Evolutionary conservation across 1,284 basidiomycete genomes (phyloP).

Genomic region (Cryptococcus amylolentus): DNA sequence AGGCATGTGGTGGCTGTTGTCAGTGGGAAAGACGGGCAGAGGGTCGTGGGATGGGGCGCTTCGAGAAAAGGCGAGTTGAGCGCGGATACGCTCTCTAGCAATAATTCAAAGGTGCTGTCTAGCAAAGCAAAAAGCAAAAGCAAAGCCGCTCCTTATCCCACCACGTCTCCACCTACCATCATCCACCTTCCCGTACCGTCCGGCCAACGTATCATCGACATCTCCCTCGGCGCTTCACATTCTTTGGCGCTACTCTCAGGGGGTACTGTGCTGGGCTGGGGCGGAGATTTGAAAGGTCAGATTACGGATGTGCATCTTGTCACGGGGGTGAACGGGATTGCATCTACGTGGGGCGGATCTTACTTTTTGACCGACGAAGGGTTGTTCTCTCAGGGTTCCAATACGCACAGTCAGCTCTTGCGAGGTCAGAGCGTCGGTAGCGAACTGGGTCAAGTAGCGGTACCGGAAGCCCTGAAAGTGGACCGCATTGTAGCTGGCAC

Average conservation of each 20-base stretch:
- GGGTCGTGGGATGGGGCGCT: slow-evolving; percentile 74
- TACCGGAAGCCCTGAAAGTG: slow-evolving; percentile 23
- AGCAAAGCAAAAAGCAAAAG: slow-evolving; percentile 28
- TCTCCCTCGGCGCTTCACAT: slow-evolving; percentile 68
- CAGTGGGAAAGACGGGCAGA: slow-evolving; percentile 11
- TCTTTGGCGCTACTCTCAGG: slow-evolving; percentile 58
- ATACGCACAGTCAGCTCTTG: slow-evolving; percentile 65
- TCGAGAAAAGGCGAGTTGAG: slow-evolving; percentile 65
- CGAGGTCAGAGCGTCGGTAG: neutral
- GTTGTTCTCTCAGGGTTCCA: slow-evolving; percentile 61
- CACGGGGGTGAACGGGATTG: slow-evolving; percentile 48
- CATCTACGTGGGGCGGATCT: slow-evolving; percentile 80
- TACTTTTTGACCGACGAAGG: slow-evolving; percentile 53
- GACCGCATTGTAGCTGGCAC: slow-evolving; percentile 63
- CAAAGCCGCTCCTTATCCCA: slow-evolving; percentile 17
- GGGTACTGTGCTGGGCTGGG: slow-evolving; percentile 56
- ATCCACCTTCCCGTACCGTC: slow-evolving; percentile 19
- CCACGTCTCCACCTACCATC: slow-evolving; percentile 18
- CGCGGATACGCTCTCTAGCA: slow-evolving; percentile 2
- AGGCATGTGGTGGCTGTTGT: slow-evolving; percentile 64
- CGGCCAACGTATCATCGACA: slow-evolving; percentile 18
- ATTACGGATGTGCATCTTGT: slow-evolving; percentile 52
- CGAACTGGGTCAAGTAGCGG: slow-evolving; percentile 3
- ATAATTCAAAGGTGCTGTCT: neutral
- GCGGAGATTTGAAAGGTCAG: slow-evolving; percentile 69